phyloP scores from a whole-genome alignment of 139 green algal genomes.

The Limnomonas spitsbergensis region DNA sequence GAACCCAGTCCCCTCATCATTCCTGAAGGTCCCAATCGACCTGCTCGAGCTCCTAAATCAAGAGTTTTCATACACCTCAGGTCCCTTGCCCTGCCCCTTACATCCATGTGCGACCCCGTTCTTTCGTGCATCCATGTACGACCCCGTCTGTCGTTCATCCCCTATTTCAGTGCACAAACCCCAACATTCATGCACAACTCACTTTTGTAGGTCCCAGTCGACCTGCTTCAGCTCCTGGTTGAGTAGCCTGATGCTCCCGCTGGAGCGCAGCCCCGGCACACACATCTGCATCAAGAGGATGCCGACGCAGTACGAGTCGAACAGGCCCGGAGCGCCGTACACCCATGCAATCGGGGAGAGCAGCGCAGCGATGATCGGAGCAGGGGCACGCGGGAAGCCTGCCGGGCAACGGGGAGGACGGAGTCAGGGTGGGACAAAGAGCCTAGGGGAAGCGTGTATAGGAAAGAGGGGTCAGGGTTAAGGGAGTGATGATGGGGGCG shows the following conservation, averaged over 20 bases:
- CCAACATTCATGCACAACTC: no score
- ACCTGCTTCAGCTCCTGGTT: slow-evolving; percentile 60
- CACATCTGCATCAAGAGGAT: slow-evolving; percentile 71
- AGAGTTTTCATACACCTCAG: no score
- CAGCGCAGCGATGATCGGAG: slow-evolving; percentile 63
- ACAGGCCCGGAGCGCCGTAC: slow-evolving; percentile 81
- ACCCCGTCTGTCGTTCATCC: no score
- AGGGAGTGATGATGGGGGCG: not conserved
- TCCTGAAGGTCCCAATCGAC: no score
- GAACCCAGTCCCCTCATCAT: no score
- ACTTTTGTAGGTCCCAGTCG: slow-evolving; percentile 41
- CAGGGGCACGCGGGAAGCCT: slow-evolving; percentile 70
- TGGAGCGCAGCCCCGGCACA: slow-evolving; percentile 71
- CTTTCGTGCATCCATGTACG: no score
- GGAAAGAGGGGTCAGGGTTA: not conserved
- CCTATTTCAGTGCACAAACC: no score
- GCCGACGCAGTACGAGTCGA: slow-evolving; percentile 78
- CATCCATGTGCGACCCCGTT: no score
- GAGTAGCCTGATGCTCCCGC: slow-evolving; percentile 45
- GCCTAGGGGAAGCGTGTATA: not conserved
- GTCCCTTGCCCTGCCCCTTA: no score
- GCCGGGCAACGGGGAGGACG: not conserved
- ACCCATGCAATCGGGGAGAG: slow-evolving; percentile 76
- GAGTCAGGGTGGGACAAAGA: not conserved
- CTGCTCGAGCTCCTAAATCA: no score